Evolutionary conservation across 2,329 filamentous ascomycete genomes (phyloP).

Genomic region (Fusarium nygamai): DNA sequence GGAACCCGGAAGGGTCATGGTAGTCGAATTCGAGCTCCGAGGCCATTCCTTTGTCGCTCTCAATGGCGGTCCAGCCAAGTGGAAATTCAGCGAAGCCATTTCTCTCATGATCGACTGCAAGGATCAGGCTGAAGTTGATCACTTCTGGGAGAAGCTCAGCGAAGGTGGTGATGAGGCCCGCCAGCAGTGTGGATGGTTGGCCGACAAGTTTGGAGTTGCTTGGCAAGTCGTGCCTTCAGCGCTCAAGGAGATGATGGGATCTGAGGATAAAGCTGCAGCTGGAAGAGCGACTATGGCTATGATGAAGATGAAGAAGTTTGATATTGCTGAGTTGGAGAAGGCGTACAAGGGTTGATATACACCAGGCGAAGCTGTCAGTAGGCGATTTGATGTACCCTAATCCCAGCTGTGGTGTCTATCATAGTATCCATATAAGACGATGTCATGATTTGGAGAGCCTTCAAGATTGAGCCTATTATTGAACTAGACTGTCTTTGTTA

Average conservation of each 20-base stretch:
- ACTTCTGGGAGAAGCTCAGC: constrained; percentile 56
- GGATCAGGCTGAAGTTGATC: constrained; percentile 58
- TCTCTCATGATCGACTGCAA: constrained; percentile 57
- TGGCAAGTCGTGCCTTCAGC: constrained; percentile 58
- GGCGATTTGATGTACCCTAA: background rate
- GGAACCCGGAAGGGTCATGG: constrained; percentile 47
- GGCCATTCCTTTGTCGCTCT: constrained; percentile 53
- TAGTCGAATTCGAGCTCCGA: constrained; percentile 52
- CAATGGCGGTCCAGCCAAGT: constrained; percentile 54
- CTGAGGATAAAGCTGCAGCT: constrained; percentile 49
- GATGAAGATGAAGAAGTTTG: constrained; percentile 56
- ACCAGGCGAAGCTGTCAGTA: background rate
- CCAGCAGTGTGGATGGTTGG: constrained; percentile 57
- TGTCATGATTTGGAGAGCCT: background rate
- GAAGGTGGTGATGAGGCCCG: constrained; percentile 51
- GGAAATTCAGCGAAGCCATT: constrained; percentile 53
- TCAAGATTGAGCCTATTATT: background rate
- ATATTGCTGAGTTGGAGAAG: constrained; percentile 51
- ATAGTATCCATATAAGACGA: background rate
- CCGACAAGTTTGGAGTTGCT: constrained; percentile 56
- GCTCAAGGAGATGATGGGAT: constrained; percentile 48
- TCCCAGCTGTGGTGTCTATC: background rate
- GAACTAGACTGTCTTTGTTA: background rate
- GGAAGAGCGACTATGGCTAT: constrained; percentile 48
- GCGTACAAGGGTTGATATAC: constrained; percentile 40